These are phyloP conservation scores for Aurinia saxatilis DNA, from an alignment of 345 rosid genomes.

Conservation along the genomic window DNA sequence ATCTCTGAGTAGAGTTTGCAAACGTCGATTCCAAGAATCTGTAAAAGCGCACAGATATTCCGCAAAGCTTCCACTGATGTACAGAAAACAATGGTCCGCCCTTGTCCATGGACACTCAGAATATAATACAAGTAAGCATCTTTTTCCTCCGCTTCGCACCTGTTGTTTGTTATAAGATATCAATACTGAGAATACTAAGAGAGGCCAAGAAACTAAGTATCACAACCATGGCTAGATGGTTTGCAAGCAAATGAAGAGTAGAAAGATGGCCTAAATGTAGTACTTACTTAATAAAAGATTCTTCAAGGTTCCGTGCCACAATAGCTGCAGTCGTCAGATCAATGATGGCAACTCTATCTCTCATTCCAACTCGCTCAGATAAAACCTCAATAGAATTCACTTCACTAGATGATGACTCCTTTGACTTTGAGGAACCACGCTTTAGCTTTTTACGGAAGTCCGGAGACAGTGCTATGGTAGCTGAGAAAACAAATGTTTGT, in stretches of 20 bases:
- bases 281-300: conserved; percentile 39
- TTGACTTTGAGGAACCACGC: conserved; percentile 59
- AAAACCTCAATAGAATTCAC: conserved; percentile 77
- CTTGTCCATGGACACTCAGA: conserved; percentile 88
- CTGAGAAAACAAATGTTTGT: conserved; percentile 94
- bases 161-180: conserved; percentile 29
- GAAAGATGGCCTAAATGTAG: not conserved
- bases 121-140: conserved; percentile 80
- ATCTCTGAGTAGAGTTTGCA: conserved; percentile 82
- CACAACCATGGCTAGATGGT: not conserved
- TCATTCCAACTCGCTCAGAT: conserved; percentile 90
- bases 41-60: conserved; percentile 65
- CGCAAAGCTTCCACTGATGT: conserved; percentile 95
- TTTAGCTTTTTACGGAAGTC: conserved; percentile 95
- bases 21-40: conserved; percentile 65
- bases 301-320: conserved; percentile 72
- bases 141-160: conserved; percentile 89
- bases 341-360: conserved; percentile 69
- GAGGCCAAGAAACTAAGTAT: conserved; percentile 2
- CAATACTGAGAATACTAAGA: conserved; percentile 9
- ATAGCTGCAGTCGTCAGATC: conserved; percentile 81
- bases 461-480: conserved; percentile 82
- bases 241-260: conserved; percentile 3
- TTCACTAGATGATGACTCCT: conserved; percentile 46
- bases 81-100: conserved; percentile 89